Conservation (phyloP, 352 stramenopile genomes). For the Discostella stelligera region DNA sequence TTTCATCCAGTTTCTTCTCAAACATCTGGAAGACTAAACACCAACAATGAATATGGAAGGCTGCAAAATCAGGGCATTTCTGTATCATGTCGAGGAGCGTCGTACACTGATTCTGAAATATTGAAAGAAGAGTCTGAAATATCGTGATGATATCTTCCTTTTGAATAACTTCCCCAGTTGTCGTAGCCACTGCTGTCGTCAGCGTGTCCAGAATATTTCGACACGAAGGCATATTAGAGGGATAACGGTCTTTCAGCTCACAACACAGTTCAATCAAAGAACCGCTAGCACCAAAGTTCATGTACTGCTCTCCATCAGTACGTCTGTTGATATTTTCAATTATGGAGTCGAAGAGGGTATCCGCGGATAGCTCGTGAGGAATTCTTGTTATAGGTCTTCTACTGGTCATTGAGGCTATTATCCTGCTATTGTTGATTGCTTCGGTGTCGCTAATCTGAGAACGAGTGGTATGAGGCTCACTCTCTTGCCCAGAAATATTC, state of each 20-base stretch:
- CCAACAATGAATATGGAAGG: slow-evolving; percentile 50
- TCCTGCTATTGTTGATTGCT: not conserved
- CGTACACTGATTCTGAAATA: slow-evolving; percentile 46
- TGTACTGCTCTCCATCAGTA: not conserved
- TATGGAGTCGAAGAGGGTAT: slow-evolving; percentile 14
- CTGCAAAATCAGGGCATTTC: slow-evolving; percentile 24
- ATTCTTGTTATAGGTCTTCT: slow-evolving; percentile 3
- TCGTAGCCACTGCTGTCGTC: not conserved
- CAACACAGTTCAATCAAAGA: slow-evolving; percentile 17
- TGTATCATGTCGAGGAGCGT: slow-evolving; percentile 42
- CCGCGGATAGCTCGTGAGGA: slow-evolving; percentile 10
- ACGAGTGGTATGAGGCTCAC: no score
- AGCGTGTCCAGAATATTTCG: slow-evolving; percentile 16
- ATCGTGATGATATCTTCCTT: slow-evolving; percentile 30
- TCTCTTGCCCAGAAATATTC: no score
- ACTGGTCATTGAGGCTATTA: not conserved
- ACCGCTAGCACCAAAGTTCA: not conserved
- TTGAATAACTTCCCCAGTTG: slow-evolving; percentile 4
- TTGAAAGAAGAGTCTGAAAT: slow-evolving; percentile 27
- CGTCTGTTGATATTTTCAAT: not conserved
- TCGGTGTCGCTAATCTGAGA: not conserved
- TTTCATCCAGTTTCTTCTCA: slow-evolving; percentile 22
- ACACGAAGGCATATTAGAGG: slow-evolving; percentile 16
- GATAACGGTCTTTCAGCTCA: slow-evolving; percentile 29
- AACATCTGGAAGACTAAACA: slow-evolving; percentile 36